Evolutionary conservation across 352 stramenopile species (phyloP), one percentile per base, ranked within the genome.

Genomic region (Phytophthora aleatoria): DNA sequence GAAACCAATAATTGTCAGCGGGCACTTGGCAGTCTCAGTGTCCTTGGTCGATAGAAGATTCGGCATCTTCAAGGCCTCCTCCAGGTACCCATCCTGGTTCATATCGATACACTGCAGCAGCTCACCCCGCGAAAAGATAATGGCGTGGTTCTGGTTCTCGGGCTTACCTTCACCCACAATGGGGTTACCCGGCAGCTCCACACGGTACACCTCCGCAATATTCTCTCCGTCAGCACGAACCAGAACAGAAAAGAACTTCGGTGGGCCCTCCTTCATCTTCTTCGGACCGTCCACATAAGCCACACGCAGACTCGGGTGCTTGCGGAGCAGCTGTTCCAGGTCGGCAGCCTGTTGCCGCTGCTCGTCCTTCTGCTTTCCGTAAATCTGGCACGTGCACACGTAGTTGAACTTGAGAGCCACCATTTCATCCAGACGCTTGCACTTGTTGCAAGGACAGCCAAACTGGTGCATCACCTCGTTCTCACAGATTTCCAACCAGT

Each of bases 101-200:
- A 95, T 95, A 85, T 96, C 88, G 48, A 96, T 96, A 90, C 83
- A 93, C 75, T 96, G 88, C 4, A 96, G 60, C 44, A 93, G 67
- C 52, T 96, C 88, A 38, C 88, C 88, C 38, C 86, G 85, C 51
- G 86, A 92, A 62, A 96, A 96, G 33, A 95, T 88, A 44, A 96
- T 87, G 9, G 88, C 88, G 53, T 95, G 86, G 69, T 96, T 96
- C 61, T 96, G 88, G 79, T 96, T 96, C 51, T 95, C 86, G 7
- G 86, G 86, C 61, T 96, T 96, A 80, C 86, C 88, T 80, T 96
- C 86, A 53, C 88, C n/a, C n/a, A n/a, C n/a, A n/a, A n/a, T n/a
- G n/a, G 88, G 88, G 50, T 96, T 82, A 42, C 88, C 88, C 10
- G 88, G 88, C 1, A 96, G 66, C 49, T 94, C 86, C 3, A 95